Conservation (phyloP, 805 yeast species). For the Metschnikowia matae region DNA sequence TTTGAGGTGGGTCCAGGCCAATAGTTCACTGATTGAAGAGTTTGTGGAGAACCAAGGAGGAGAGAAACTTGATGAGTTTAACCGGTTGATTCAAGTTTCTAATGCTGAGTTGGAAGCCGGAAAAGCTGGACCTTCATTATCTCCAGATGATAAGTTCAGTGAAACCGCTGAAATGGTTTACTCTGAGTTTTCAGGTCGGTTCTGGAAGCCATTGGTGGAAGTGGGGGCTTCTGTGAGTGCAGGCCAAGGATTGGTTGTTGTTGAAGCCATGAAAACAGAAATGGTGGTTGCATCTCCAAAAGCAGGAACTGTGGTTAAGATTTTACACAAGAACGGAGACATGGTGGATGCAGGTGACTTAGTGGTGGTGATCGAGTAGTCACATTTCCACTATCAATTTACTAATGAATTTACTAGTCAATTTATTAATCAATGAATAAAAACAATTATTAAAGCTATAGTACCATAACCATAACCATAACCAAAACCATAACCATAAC, state of each 20-base stretch:
- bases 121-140: slow-evolving; percentile 39
- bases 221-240: slow-evolving; percentile 71
- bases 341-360: slow-evolving; percentile 96
- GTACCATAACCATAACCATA: too few relatives aligned
- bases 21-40: slow-evolving; percentile 66
- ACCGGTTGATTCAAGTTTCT: slow-evolving; percentile 73
- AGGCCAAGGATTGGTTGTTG: slow-evolving; percentile 80
- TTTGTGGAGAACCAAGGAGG: slow-evolving; percentile 69
- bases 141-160: slow-evolving; percentile 54
- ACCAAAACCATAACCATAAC: too few relatives aligned
- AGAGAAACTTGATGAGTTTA: slow-evolving; percentile 82
- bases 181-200: slow-evolving; percentile 94
- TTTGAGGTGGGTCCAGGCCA: slow-evolving; percentile 69
- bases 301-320: slow-evolving; percentile 67
- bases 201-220: slow-evolving; percentile 85
- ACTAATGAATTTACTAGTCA: too few relatives aligned
- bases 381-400: too few relatives aligned
- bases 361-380: slow-evolving; percentile 69
- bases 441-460: too few relatives aligned
- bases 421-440: too few relatives aligned
- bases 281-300: slow-evolving; percentile 78
- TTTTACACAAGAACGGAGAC: slow-evolving; percentile 82
- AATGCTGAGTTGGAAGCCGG: slow-evolving; percentile 65
- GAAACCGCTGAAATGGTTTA: slow-evolving; percentile 82
- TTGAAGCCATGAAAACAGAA: slow-evolving; percentile 98